Conservation (phyloP, 2,329 filamentous ascomycete genomes). For the Aspergillus sp. region DNA sequence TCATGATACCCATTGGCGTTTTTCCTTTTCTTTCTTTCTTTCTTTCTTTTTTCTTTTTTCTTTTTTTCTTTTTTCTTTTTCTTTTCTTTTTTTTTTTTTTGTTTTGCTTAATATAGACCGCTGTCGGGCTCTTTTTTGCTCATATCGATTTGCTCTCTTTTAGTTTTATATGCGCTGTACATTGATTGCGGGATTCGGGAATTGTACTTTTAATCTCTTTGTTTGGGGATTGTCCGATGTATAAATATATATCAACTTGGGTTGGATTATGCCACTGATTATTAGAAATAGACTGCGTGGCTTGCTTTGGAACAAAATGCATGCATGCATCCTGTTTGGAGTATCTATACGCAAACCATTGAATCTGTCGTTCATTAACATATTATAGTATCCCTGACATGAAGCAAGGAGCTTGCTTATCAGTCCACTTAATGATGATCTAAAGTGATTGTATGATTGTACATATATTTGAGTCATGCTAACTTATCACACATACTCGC, state of each 20-base stretch:
- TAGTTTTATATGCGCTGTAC: neutral
- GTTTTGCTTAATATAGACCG: neutral
- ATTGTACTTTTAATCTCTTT: too few relatives aligned
- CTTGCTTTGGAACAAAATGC: too few relatives aligned
- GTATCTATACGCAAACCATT: neutral
- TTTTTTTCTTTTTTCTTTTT: conserved; percentile 1
- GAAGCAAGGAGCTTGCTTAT: too few relatives aligned
- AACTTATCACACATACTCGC: too few relatives aligned
- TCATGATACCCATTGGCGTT: conserved; percentile 26
- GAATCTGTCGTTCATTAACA: too few relatives aligned
- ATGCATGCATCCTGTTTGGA: too few relatives aligned
- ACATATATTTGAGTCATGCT: neutral
- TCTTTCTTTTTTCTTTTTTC: neutral
- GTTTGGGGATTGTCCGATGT: too few relatives aligned
- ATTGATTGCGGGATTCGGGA: too few relatives aligned
- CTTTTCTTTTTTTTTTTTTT: neutral
- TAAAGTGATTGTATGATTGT: neutral
- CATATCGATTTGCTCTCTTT: neutral
- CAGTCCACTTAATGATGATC: neutral
- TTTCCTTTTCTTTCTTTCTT: conserved; percentile 4
- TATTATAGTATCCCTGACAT: neutral
- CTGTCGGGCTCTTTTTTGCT: neutral
- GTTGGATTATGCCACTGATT: too few relatives aligned
- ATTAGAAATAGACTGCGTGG: too few relatives aligned
- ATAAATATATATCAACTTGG: too few relatives aligned